phyloP scores from a whole-genome alignment of 352 stramenopile species.

The Globisporangium yorkense region DNA sequence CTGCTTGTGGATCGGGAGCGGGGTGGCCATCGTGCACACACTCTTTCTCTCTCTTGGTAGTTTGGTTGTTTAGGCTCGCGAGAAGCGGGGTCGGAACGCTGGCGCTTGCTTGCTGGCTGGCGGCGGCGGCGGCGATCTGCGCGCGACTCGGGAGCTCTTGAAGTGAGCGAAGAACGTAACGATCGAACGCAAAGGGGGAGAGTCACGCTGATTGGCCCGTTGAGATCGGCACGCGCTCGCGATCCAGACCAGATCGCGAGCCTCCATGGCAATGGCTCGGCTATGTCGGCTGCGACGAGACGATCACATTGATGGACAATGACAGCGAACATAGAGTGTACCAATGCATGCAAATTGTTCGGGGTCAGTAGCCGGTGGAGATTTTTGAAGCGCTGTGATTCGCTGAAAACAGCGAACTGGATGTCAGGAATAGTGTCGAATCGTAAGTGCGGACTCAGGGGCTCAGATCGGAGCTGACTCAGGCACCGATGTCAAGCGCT shows the following conservation, averaged over 20 bases:
- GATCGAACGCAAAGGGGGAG: not conserved
- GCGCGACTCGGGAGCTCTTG: not conserved
- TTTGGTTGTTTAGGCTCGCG: not conserved
- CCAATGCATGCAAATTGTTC: not conserved
- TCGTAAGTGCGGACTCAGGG: not conserved
- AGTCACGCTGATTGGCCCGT: not conserved
- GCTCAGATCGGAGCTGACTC: too few relatives aligned
- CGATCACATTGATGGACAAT: not conserved
- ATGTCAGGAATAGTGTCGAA: not conserved
- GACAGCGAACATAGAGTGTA: not conserved
- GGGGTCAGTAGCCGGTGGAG: not conserved
- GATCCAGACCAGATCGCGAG: not conserved
- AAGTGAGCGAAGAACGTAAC: slow-evolving; percentile 1
- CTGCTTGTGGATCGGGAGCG: slow-evolving; percentile 62
- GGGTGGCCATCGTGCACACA: slow-evolving; percentile 43
- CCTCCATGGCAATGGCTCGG: not conserved
- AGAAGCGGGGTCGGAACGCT: not conserved
- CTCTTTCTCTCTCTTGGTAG: not conserved
- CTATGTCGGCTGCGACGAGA: not conserved
- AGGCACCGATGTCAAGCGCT: too few relatives aligned
- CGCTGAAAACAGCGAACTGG: not conserved
- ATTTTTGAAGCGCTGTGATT: not conserved
- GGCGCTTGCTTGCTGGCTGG: not conserved
- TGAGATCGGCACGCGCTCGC: slow-evolving; percentile 2
- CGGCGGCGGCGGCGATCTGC: not conserved